A percentile compares a stretch with the other conserved stretches of the same genome.
Evolutionary conservation across 192 early-diverging fungal genomes (phyloP).

Genomic region (Spizellomyces punctatus): DNA sequence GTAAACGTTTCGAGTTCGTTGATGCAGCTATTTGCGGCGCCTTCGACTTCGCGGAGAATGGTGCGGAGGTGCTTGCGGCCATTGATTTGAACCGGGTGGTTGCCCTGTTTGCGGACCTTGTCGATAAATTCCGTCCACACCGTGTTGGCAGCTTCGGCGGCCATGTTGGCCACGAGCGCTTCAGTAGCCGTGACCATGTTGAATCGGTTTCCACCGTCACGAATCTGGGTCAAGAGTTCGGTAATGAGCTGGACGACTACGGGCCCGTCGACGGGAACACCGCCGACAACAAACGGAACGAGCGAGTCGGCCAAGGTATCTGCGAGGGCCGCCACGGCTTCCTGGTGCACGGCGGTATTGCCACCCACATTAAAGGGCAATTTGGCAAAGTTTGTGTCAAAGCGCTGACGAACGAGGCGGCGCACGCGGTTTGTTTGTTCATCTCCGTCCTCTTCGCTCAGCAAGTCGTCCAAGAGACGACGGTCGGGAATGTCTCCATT

Average conservation of each 20-base stretch:
- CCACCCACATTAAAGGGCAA: constrained; percentile 42
- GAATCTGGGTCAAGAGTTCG: constrained; percentile 55
- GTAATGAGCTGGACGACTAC: constrained; percentile 49
- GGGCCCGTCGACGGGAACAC: constrained; percentile 48
- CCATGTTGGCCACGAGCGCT: constrained; percentile 58
- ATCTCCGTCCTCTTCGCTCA: constrained; percentile 52
- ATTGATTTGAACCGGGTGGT: constrained; percentile 53
- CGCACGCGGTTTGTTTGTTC: constrained; percentile 56
- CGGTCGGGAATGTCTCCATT: constrained; percentile 48
- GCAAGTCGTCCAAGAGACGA: constrained; percentile 47
- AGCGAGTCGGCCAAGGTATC: constrained; percentile 43
- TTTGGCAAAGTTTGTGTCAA: constrained; percentile 50
- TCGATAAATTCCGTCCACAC: constrained; percentile 53
- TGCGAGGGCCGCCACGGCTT: constrained; percentile 39
- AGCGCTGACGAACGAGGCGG: constrained; percentile 42
- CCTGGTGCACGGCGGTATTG: constrained; percentile 30
- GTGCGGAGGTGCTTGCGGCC: constrained; percentile 55
- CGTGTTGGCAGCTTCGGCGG: constrained; percentile 57
- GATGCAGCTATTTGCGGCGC: constrained; percentile 42
- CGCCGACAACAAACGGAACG: constrained; percentile 43
- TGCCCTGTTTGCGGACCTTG: constrained; percentile 41
- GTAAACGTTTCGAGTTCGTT: constrained; percentile 54
- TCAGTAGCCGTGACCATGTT: constrained; percentile 61
- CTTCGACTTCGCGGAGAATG: constrained; percentile 54
- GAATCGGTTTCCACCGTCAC: constrained; percentile 55